A percentile compares a stretch with the other conserved stretches of the same genome.
These are phyloP conservation scores for Fusarium subglutinans DNA, from an alignment of 2,329 filamentous ascomycete genomes.

Conservation along the genomic window DNA sequence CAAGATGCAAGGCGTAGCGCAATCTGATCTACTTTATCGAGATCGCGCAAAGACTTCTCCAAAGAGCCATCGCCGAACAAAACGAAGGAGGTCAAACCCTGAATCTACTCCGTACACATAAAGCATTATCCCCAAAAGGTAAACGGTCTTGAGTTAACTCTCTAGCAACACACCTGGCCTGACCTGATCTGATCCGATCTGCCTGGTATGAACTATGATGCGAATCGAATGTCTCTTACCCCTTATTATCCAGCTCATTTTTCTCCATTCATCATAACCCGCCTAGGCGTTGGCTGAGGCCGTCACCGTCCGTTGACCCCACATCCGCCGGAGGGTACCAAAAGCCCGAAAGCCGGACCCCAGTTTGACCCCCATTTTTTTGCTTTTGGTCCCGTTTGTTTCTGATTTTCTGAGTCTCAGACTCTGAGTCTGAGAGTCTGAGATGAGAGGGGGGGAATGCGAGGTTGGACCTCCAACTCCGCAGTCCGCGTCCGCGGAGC, in stretches of 20 bases:
- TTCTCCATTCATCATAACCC: background rate
- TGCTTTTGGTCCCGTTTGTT: background rate
- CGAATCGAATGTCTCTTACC: background rate
- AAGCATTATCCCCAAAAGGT: no score
- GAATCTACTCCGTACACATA: background rate
- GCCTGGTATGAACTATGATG: background rate
- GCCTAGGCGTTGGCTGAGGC: background rate
- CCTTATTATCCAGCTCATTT: background rate
- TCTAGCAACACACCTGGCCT: background rate
- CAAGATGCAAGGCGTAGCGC: background rate
- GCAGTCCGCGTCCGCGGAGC: conserved; percentile 32
- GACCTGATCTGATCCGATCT: background rate
- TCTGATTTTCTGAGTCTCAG: background rate
- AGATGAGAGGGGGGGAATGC: background rate
- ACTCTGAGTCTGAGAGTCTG: background rate
- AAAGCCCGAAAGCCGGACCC: conserved; percentile 44
- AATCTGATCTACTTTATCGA: background rate
- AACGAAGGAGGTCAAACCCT: background rate
- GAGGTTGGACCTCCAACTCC: conserved; percentile 27
- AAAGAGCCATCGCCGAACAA: conserved; percentile 1
- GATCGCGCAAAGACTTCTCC: background rate
- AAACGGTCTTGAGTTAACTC: background rate
- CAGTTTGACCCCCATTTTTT: background rate
- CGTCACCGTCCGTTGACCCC: conserved; percentile 15
- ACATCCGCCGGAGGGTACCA: conserved; percentile 37